A percentile compares a stretch with the other conserved stretches of the same genome.
Evolutionary conservation across 352 stramenopile genomes (phyloP).

Genomic region (Globisporangium barbulae): DNA sequence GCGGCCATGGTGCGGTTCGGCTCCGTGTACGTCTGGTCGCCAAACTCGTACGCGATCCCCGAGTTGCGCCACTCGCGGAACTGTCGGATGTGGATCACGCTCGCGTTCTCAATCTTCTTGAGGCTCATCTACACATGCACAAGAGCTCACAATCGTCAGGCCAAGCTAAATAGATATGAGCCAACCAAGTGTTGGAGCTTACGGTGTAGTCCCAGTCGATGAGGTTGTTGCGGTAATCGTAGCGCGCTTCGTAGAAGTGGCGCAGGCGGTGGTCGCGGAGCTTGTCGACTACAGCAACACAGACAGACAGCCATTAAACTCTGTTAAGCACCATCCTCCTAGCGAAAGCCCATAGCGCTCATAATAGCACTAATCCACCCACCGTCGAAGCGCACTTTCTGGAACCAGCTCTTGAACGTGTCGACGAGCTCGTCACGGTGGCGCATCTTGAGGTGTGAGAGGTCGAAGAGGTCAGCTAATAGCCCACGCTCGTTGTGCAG

Average conservation of each 20-base stretch:
- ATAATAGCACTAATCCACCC: background rate
- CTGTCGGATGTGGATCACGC: slow-evolving; percentile 92
- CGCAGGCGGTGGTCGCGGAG: slow-evolving; percentile 88
- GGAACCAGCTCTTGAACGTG: slow-evolving; percentile 80
- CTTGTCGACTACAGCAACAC: slow-evolving; percentile 40
- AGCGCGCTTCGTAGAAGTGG: slow-evolving; percentile 90
- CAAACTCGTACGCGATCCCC: slow-evolving; percentile 95
- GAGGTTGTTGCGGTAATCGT: slow-evolving; percentile 91
- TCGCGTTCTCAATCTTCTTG: slow-evolving; percentile 82
- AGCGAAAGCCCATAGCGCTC: background rate
- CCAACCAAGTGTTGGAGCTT: background rate
- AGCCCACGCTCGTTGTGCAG: slow-evolving; percentile 63
- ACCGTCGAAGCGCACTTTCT: slow-evolving; percentile 75
- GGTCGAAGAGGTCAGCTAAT: slow-evolving; percentile 68
- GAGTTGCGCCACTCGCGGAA: slow-evolving; percentile 91
- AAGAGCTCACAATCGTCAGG: background rate
- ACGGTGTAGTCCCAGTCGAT: slow-evolving; percentile 96
- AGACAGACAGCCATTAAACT: background rate
- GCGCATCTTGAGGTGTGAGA: slow-evolving; percentile 88
- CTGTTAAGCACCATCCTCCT: background rate
- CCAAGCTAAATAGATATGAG: background rate
- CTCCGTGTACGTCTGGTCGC: slow-evolving; percentile 87
- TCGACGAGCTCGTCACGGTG: slow-evolving; percentile 88
- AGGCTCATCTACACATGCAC: slow-evolving; percentile 67
- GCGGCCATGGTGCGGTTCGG: slow-evolving; percentile 90